Conservation (phyloP, 2,329 filamentous ascomycete genomes). For the Colletotrichum sp. region DNA sequence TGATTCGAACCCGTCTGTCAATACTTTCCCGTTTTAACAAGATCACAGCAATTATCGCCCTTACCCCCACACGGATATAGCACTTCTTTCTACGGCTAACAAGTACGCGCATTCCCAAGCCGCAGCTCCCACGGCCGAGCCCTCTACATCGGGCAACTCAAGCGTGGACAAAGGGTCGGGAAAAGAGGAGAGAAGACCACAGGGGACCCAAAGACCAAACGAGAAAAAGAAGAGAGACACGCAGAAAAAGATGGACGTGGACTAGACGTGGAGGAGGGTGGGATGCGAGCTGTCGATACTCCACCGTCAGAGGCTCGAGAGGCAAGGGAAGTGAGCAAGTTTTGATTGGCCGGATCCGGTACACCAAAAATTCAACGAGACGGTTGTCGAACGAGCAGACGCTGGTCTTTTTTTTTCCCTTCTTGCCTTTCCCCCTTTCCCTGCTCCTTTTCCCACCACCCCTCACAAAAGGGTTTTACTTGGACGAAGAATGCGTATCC, state of each 20-base stretch:
- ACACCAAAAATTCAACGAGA: constrained; percentile 19
- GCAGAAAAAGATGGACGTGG: not conserved
- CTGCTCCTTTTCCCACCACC: not conserved
- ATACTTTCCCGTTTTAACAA: not conserved
- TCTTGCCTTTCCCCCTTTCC: not conserved
- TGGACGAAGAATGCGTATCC: constrained; percentile 19
- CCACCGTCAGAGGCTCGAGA: constrained; percentile 19
- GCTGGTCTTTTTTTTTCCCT: not conserved
- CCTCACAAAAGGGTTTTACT: not conserved
- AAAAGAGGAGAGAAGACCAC: not conserved
- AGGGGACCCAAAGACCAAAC: not conserved
- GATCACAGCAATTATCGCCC: not conserved
- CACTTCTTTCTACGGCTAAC: not conserved
- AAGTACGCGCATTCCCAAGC: not conserved
- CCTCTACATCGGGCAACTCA: constrained; percentile 1
- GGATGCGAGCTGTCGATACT: constrained; percentile 7
- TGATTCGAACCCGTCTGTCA: not conserved
- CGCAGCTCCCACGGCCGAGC: not conserved
- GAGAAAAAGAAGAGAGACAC: not conserved
- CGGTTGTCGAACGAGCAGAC: constrained; percentile 11
- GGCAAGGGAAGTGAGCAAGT: constrained; percentile 43
- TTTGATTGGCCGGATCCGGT: constrained; percentile 43
- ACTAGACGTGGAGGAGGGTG: constrained; percentile 13
- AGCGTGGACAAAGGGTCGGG: not conserved
- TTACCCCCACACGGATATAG: not conserved